Percentiles rank a stretch among this genome's conserved stretches.
phyloP scores from a whole-genome alignment of 371 early-diverging fungal species.

The Mucor lusitanicus region DNA sequence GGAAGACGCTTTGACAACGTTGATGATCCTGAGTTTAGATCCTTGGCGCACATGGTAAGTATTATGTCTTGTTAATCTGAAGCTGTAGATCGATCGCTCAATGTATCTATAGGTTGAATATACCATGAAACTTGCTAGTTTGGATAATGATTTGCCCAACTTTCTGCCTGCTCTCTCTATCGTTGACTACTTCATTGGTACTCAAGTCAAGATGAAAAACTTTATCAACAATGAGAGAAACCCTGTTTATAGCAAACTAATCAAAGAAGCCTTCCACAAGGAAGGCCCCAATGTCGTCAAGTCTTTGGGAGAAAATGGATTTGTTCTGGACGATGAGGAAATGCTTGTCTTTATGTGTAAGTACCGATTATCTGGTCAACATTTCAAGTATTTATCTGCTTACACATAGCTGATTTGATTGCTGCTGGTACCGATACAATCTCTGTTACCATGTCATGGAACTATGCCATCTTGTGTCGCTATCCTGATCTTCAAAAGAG shows the following conservation, averaged over 20 bases:
- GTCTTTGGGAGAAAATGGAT: not conserved
- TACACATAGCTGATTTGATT: slow-evolving; percentile 14
- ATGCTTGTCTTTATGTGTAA: slow-evolving; percentile 5
- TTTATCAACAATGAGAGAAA: not conserved
- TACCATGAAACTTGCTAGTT: not conserved
- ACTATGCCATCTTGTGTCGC: slow-evolving; percentile 12
- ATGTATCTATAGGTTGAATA: not conserved
- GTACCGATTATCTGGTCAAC: not conserved
- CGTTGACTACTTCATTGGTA: not conserved
- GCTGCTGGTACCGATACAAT: slow-evolving; percentile 18
- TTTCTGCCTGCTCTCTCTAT: slow-evolving; percentile 13
- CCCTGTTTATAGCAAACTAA: slow-evolving; percentile 4
- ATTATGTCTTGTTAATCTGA: not conserved
- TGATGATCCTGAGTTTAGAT: slow-evolving; percentile 14
- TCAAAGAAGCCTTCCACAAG: slow-evolving; percentile 1
- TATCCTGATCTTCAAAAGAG: slow-evolving; percentile 14
- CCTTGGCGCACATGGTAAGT: not conserved
- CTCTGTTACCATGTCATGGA: slow-evolving; percentile 15
- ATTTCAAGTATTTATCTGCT: not conserved
- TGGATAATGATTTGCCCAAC: slow-evolving; percentile 4
- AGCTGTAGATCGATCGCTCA: not conserved
- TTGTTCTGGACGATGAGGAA: not conserved
- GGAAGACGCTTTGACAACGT: not conserved
- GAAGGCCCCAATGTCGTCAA: slow-evolving; percentile 10
- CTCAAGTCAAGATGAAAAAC: not conserved